Conservation (phyloP, 306 rosid species). For the Casuarina glauca region DNA sequence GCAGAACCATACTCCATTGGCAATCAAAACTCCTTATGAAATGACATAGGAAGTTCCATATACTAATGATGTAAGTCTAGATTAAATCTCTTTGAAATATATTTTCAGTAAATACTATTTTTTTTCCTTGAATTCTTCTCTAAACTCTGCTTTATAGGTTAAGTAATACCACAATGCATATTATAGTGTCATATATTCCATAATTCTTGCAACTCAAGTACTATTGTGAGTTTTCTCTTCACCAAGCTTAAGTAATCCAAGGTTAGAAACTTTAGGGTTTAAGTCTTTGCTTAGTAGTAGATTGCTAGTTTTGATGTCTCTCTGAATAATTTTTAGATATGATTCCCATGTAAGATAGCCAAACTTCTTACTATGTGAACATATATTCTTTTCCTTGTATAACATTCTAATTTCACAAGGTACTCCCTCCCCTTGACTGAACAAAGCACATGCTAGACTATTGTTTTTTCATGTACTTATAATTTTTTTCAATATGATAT, state of each 20-base stretch:
- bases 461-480: constrained; percentile 18
- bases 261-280: constrained; percentile 76
- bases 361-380: constrained; percentile 73
- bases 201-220: constrained; percentile 67
- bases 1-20: too few species aligned
- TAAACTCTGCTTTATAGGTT: constrained; percentile 29
- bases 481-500: constrained; percentile 26
- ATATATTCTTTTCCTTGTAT: constrained; percentile 59
- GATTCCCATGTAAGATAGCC: constrained; percentile 82
- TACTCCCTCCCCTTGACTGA: constrained; percentile 17
- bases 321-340: constrained; percentile 63
- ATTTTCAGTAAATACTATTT: too few species aligned
- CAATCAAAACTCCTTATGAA: too few species aligned
- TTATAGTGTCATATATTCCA: constrained; percentile 75
- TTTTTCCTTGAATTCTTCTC: too few species aligned
- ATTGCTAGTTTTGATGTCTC: constrained; percentile 80
- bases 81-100: too few species aligned
- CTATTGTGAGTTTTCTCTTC: constrained; percentile 74
- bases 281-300: constrained; percentile 60
- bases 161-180: constrained; percentile 70
- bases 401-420: constrained; percentile 51
- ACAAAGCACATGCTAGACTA: constrained; percentile 26
- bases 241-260: constrained; percentile 72
- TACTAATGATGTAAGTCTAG: too few species aligned
- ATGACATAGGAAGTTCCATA: too few species aligned